Conservation (phyloP, 495 filamentous ascomycete species). For the Neurospora pannonica region DNA sequence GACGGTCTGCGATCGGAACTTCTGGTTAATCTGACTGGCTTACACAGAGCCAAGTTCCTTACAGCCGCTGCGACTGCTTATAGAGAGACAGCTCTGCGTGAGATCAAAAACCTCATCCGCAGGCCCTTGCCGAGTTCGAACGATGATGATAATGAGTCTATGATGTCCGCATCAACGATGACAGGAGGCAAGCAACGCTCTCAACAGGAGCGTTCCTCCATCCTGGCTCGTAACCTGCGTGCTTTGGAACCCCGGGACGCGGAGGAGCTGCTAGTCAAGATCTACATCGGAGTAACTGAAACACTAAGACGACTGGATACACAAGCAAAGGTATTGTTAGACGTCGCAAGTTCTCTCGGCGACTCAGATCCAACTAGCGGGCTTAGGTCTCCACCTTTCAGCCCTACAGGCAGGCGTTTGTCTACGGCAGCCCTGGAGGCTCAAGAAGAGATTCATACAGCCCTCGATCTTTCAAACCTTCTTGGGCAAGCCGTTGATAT, state of each 20-base stretch:
- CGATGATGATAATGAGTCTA: slow-evolving; percentile 87
- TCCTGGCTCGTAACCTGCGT: slow-evolving; percentile 84
- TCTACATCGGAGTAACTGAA: slow-evolving; percentile 83
- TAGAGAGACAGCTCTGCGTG: slow-evolving; percentile 74
- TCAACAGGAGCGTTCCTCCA: slow-evolving; percentile 81
- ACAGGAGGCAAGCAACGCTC: slow-evolving; percentile 56
- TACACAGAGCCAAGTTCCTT: slow-evolving; percentile 70
- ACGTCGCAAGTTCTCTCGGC: slow-evolving; percentile 75
- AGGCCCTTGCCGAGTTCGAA: slow-evolving; percentile 79
- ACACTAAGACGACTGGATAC: slow-evolving; percentile 73
- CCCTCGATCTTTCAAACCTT: slow-evolving; percentile 88
- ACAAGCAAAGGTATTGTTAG: slow-evolving; percentile 90
- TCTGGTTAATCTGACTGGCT: slow-evolving; percentile 57
- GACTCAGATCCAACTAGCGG: slow-evolving; percentile 21
- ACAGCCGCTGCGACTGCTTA: slow-evolving; percentile 74
- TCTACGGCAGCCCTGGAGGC: slow-evolving; percentile 27
- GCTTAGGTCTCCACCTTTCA: slow-evolving; percentile 39
- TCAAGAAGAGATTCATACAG: slow-evolving; percentile 76
- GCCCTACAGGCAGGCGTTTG: slow-evolving; percentile 29
- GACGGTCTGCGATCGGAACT: slow-evolving; percentile 60
- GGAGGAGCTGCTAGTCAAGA: slow-evolving; percentile 70
- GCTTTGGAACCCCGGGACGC: slow-evolving; percentile 75
- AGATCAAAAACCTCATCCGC: slow-evolving; percentile 80
- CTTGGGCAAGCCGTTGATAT: slow-evolving; percentile 89
- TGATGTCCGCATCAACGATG: slow-evolving; percentile 78